phyloP scores from a whole-genome alignment of 208 protist species.

The Tritrichomonas musculus region DNA sequence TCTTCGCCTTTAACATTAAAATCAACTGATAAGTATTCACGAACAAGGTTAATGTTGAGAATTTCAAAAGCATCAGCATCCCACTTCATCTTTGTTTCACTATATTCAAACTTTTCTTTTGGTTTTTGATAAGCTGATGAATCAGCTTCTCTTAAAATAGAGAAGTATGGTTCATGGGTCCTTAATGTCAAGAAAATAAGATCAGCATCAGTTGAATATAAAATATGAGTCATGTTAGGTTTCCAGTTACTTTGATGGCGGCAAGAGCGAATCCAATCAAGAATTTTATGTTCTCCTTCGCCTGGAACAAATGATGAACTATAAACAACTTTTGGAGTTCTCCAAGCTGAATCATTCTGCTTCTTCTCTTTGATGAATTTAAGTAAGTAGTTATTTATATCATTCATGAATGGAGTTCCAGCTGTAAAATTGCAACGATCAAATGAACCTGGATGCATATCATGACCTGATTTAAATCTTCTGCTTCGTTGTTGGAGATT shows the following conservation, averaged over 20 bases:
- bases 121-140: conserved; percentile 47
- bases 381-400: background rate
- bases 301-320: conserved; percentile 66
- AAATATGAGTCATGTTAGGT: conserved; percentile 82
- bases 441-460: background rate
- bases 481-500: background rate
- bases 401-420: conserved; percentile 17
- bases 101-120: background rate
- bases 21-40: conserved; percentile 25
- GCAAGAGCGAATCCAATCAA: conserved; percentile 89
- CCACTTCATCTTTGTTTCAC: background rate
- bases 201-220: conserved; percentile 88
- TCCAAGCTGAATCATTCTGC: conserved; percentile 57
- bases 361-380: conserved; percentile 27
- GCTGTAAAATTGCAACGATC: background rate
- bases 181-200: conserved; percentile 90
- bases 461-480: background rate
- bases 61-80: conserved; percentile 27
- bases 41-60: background rate
- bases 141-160: conserved; percentile 84
- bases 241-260: conserved; percentile 68
- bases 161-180: conserved; percentile 86
- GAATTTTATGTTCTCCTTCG: conserved; percentile 99
- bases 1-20: background rate
- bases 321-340: conserved; percentile 67